A percentile compares a stretch with the other conserved stretches of the same genome.
Evolutionary conservation across 257 asterid genomes (phyloP).

Genomic region (Euphrasia confusa): DNA sequence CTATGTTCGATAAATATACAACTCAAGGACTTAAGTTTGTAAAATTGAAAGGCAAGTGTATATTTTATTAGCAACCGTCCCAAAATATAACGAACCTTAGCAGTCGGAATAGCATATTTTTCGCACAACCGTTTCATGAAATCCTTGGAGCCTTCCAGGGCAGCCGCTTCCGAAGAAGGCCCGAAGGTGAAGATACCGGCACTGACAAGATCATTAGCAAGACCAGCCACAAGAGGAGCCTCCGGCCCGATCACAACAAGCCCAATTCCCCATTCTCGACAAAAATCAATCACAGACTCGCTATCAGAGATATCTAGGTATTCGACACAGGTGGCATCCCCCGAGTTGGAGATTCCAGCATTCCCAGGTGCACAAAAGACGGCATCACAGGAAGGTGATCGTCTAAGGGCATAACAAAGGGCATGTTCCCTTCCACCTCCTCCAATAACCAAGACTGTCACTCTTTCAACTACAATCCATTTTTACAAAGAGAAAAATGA

Average conservation of each 20-base stretch:
- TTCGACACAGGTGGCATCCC: constrained; percentile 78
- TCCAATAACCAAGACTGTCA: constrained; percentile 84
- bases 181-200: constrained; percentile 92
- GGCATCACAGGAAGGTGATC: constrained; percentile 78
- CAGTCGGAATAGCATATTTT: constrained; percentile 89
- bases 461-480: constrained; percentile 55
- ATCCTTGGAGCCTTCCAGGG: constrained; percentile 86
- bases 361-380: constrained; percentile 98
- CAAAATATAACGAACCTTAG: constrained; percentile 49
- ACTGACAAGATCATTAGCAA: constrained; percentile 75
- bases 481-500: not conserved
- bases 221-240: constrained; percentile 96
- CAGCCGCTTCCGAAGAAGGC: constrained; percentile 96
- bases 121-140: constrained; percentile 87
- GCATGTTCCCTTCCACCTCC: constrained; percentile 99
- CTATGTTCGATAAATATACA: not conserved
- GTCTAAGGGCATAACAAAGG: constrained; percentile 67
- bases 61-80: not conserved
- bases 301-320: constrained; percentile 69
- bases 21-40: not conserved
- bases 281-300: constrained; percentile 65
- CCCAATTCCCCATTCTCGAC: constrained; percentile 77
- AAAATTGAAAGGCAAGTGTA: not conserved
- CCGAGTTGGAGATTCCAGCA: constrained; percentile 75
- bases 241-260: constrained; percentile 89